Conservation (phyloP, 331 rosid genomes). For the Saraca asoca region DNA sequence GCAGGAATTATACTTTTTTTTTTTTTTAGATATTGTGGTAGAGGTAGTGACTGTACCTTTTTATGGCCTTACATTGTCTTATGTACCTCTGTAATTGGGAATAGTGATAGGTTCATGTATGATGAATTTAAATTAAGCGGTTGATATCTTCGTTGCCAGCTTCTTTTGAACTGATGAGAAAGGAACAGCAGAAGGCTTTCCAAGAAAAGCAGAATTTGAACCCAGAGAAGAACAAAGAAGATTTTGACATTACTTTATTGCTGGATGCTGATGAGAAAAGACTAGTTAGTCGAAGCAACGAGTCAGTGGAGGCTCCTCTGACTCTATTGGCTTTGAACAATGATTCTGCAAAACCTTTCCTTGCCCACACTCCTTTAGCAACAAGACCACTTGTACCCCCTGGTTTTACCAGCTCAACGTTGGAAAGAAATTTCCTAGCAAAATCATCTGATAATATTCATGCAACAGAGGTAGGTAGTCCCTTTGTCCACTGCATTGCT, state of each 20-base stretch:
- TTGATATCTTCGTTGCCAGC: constrained; percentile 55
- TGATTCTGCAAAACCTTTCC: constrained; percentile 62
- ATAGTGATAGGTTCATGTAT: constrained; percentile 8
- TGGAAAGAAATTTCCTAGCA: constrained; percentile 56
- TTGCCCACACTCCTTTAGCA: constrained; percentile 55
- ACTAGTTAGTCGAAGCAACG: constrained; percentile 46
- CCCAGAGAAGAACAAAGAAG: constrained; percentile 55
- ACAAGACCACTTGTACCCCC: constrained; percentile 97
- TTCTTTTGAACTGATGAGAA: constrained; percentile 91
- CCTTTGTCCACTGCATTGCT: too few species aligned
- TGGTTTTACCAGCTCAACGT: constrained; percentile 65
- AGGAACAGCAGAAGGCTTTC: constrained; percentile 82
- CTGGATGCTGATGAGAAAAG: constrained; percentile 55
- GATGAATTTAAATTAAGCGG: constrained; percentile 29
- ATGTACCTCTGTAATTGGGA: constrained; percentile 28
- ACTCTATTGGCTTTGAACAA: constrained; percentile 46
- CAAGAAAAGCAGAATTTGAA: constrained; percentile 69
- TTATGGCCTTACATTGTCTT: neutral
- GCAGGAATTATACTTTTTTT: neutral
- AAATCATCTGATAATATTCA: constrained; percentile 48
- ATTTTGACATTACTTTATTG: constrained; percentile 59
- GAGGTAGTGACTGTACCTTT: too few species aligned
- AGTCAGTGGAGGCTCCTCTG: constrained; percentile 47
- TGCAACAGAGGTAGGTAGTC: constrained; percentile 57
- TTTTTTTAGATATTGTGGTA: too few species aligned